Conservation (phyloP, 129 eudicot genomes). For the Saposhnikovia divaricata region DNA sequence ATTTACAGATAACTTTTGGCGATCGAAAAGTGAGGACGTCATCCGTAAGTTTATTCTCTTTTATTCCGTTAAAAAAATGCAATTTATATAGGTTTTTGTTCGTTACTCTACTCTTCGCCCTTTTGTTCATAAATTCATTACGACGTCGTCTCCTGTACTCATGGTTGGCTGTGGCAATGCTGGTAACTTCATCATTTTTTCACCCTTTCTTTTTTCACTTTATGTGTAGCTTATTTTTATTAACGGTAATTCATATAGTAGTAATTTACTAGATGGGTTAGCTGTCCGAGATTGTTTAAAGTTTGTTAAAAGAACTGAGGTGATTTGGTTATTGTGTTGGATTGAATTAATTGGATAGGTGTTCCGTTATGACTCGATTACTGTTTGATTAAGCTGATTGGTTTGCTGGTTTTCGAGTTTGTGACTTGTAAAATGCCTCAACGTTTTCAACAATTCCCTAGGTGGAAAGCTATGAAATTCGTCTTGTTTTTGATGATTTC, state of each 20-base stretch:
- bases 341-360: too few relatives aligned
- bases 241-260: neutral
- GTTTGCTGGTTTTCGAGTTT: neutral
- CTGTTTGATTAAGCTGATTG: too few relatives aligned
- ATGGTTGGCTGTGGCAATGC: conserved; percentile 99
- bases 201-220: too few relatives aligned
- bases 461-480: too few relatives aligned
- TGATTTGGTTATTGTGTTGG: too few relatives aligned
- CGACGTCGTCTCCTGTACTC: conserved; percentile 56
- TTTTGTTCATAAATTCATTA: conserved; percentile 56
- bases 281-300: too few relatives aligned
- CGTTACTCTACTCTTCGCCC: conserved; percentile 86
- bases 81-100: neutral
- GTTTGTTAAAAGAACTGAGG: too few relatives aligned
- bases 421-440: too few relatives aligned
- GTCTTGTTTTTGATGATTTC: too few relatives aligned
- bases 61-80: neutral
- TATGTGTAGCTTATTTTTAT: neutral
- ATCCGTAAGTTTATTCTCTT: conserved; percentile 52
- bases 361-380: too few relatives aligned
- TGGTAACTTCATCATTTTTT: conserved; percentile 32
- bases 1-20: conserved; percentile 89
- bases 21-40: conserved; percentile 76
- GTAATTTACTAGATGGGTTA: too few relatives aligned
- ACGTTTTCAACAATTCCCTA: too few relatives aligned